Percentiles rank a stretch among this genome's conserved stretches.
These are phyloP conservation scores for Annulohypoxylon truncatum DNA, from an alignment of 2,329 filamentous ascomycete genomes.

Conservation along the genomic window DNA sequence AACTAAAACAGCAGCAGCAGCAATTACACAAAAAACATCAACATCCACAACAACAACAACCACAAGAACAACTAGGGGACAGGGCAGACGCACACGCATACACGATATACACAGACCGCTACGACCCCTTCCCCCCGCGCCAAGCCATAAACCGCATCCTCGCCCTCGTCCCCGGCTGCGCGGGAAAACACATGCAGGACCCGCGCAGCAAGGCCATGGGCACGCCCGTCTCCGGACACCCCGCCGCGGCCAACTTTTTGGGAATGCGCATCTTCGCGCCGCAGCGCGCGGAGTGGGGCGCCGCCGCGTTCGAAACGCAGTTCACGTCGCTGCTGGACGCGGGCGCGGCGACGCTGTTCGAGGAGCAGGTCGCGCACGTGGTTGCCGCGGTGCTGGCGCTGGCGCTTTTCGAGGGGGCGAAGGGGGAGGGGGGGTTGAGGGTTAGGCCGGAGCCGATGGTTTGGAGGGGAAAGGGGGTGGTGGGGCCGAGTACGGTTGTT, in stretches of 20 bases:
- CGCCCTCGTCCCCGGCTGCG: conserved; percentile 13
- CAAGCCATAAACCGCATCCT: conserved; percentile 10
- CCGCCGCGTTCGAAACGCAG: background rate
- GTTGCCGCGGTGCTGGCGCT: conserved; percentile 24
- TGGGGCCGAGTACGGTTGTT: conserved; percentile 23
- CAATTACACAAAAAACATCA: too few species aligned
- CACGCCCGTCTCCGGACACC: background rate
- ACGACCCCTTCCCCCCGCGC: conserved; percentile 24
- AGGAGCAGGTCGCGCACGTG: conserved; percentile 25
- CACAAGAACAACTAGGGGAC: too few species aligned
- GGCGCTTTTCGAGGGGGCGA: conserved; percentile 16
- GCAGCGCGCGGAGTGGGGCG: conserved; percentile 1
- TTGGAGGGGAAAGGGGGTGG: conserved; percentile 1
- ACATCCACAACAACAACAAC: too few species aligned
- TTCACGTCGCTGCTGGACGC: background rate
- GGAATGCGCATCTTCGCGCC: background rate
- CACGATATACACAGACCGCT: conserved; percentile 6
- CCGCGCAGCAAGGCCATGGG: conserved; percentile 10
- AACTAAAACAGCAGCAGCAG: background rate
- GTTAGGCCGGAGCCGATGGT: conserved; percentile 22
- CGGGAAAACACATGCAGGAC: conserved; percentile 18
- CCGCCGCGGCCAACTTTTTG: conserved; percentile 1
- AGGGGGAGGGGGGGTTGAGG: conserved; percentile 2
- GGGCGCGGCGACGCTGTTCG: background rate
- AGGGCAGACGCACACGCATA: background rate